Base-by-base conservation (phyloP, 805 yeast genomes). In the Metschnikowia cubensis region DNA sequence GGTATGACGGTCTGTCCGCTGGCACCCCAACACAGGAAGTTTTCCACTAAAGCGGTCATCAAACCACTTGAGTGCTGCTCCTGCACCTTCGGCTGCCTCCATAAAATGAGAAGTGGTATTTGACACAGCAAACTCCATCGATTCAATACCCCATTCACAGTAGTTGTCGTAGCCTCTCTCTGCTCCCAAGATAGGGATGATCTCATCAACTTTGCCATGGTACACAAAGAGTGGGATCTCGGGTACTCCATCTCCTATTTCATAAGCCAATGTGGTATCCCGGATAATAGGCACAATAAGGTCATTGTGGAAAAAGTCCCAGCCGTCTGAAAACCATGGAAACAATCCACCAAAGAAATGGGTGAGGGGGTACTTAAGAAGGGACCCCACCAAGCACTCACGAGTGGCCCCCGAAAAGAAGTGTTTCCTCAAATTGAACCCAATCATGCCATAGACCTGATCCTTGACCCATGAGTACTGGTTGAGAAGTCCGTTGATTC, bases 71-170 rank as follows among this genome's bases (percentile, higher is more conserved):
- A 56, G 25, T 2, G 48, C 58, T 1, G 58, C 58, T 3, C 42
- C 47, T 1, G 38, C 37, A 8, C 59, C 59, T 14, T 50, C 53
- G 8, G 50, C 14, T 25, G 51, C 48, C 45, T 64, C 69, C 11
- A 59, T 48, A 33, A 61, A 42, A 50, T 69, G 72, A 6, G 67
- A 69, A n/a, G 64, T 54, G 21, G 50, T 37, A 10, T 55, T 36
- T 22, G 62, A 61, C 22, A 50, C 56, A 4, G 66, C 59, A 50
- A 66, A 61, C 51, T 69, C 72, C 35, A 66, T 52, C 11, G 67
- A 62, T 17, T 45, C 45, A 8, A 64, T 60, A 2, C 69, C 70
- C 57, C 61, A 51, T 6, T 53, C 58, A 51, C 73, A 68, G 65
- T 67, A 69, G 45, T 57, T 59, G 11, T 58, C 55, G 38, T 61